Evolutionary conservation across 768 basidiomycete genomes (phyloP), one percentile per base, ranked within the genome.

Genomic region (Pleurotus pulmonarius): DNA sequence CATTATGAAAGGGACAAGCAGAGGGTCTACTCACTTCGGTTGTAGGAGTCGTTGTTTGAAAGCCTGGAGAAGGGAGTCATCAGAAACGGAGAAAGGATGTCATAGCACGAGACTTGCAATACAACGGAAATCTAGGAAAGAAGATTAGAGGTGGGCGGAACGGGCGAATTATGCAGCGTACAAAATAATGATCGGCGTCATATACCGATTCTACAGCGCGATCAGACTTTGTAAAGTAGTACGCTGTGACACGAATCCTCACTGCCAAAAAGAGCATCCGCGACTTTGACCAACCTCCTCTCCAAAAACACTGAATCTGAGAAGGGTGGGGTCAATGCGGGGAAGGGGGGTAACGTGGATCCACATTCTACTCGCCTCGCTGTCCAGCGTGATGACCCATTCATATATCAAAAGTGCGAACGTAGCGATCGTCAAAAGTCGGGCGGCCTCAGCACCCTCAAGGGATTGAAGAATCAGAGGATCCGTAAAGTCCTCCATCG

Each of bases 261-360:
- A 76, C 76, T 46, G 70, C 53, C 49, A 75, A 66, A 49, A 75
- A 78, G 8, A 78, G 59, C 18, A 66, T 59, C 56, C 71, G 69
- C 9, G 75, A 73, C 22, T 66, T 56, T 1, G 67, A 67, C 69
- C 70, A 75, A 51, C 63, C 52, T 9, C 73, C 71, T 4, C 62
- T 66, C 75, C 76, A 78, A 59, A 76, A 78, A 51, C 74, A 69
- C 46, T 69, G 63, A 8, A 72, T 63, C 76, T 75, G 56, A 5
- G 9, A 15, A 40, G 22, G 37, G 20, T 13, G 55, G 18, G 24
- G 43, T 45, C 5, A 13, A 29, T 16, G 40, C 15, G 15, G 7
- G 48, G 22, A 39, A 47, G 16, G 24, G 25, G 9, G 39, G 11
- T 13, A 47, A 11, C 4, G 4, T 0, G 29, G 29, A 34, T 34